These are phyloP conservation scores for Euphorbia tirucalli DNA, from an alignment of 345 rosid species.

Conservation along the genomic window DNA sequence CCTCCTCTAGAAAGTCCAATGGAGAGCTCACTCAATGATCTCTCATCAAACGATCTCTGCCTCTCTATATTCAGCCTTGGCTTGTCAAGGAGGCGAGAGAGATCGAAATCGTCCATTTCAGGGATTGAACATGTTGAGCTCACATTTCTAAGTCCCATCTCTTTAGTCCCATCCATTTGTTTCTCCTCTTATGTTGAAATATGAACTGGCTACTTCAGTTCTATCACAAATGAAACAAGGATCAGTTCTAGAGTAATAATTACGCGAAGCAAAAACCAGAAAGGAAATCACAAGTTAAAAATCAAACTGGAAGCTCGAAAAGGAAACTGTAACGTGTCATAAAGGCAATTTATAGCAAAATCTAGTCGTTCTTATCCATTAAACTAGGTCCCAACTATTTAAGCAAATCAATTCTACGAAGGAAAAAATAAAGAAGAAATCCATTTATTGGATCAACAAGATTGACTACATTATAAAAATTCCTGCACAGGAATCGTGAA, in stretches of 20 bases:
- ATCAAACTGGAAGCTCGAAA: neutral
- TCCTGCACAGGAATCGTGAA: neutral
- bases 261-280: neutral
- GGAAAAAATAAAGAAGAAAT: neutral
- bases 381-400: neutral
- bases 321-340: neutral
- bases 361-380: neutral
- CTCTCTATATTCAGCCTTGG: constrained; percentile 86
- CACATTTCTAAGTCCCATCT: constrained; percentile 63
- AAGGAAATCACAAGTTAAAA: neutral
- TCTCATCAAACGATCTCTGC: constrained; percentile 88
- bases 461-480: neutral
- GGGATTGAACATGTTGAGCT: constrained; percentile 74
- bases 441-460: neutral
- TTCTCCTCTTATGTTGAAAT: constrained; percentile 16
- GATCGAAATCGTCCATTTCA: constrained; percentile 72
- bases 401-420: neutral
- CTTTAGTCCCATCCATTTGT: constrained; percentile 58
- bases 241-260: neutral
- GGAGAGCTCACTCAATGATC: constrained; percentile 87
- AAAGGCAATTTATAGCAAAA: neutral
- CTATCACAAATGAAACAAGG: constrained; percentile 10
- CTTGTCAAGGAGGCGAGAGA: constrained; percentile 76
- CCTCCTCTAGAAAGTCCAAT: constrained; percentile 55
- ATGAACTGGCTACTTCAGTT: constrained; percentile 10